phyloP scores from a whole-genome alignment of 2,329 filamentous ascomycete genomes.

The Aspergillus carbonarius region DNA sequence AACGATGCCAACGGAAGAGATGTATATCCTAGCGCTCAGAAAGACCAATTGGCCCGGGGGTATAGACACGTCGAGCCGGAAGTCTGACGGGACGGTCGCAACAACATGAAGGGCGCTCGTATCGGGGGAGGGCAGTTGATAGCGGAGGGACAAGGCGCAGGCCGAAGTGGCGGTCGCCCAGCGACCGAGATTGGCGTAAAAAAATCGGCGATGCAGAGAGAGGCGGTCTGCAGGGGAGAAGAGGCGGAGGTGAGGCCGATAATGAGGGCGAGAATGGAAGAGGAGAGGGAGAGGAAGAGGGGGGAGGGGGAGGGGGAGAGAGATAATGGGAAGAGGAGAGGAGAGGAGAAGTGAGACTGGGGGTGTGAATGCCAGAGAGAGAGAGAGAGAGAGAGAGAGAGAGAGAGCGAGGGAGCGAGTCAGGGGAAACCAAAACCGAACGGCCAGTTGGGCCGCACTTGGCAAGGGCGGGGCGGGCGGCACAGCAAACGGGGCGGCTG shows the following conservation, averaged over 20 bases:
- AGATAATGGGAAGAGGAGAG: constrained; percentile 4
- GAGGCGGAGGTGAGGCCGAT: constrained; percentile 1
- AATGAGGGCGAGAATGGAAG: background rate
- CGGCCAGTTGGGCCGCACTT: constrained; percentile 10
- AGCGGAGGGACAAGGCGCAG: constrained; percentile 7
- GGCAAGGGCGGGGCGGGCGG: constrained; percentile 15
- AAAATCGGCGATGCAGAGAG: constrained; percentile 1
- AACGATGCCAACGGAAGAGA: background rate
- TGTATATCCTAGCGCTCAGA: constrained; percentile 14
- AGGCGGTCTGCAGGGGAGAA: constrained; percentile 4
- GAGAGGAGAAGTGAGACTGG: background rate
- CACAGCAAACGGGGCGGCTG: constrained; percentile 12
- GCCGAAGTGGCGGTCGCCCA: constrained; percentile 27
- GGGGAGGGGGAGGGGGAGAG: constrained; percentile 1
- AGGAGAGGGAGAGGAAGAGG: background rate
- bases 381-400: background rate
- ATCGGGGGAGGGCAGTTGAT: constrained; percentile 8
- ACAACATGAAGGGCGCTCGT: constrained; percentile 38
- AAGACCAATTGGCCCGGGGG: constrained; percentile 23
- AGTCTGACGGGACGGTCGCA: constrained; percentile 25
- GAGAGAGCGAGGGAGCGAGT: background rate
- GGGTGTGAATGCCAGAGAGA: background rate
- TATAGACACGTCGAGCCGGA: constrained; percentile 25
- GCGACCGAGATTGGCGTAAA: constrained; percentile 22
- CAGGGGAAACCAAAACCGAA: constrained; percentile 9